A percentile compares a stretch with the other conserved stretches of the same genome.
Conservation (phyloP, 2,329 filamentous ascomycete genomes). For the Aureobasidium musti region DNA sequence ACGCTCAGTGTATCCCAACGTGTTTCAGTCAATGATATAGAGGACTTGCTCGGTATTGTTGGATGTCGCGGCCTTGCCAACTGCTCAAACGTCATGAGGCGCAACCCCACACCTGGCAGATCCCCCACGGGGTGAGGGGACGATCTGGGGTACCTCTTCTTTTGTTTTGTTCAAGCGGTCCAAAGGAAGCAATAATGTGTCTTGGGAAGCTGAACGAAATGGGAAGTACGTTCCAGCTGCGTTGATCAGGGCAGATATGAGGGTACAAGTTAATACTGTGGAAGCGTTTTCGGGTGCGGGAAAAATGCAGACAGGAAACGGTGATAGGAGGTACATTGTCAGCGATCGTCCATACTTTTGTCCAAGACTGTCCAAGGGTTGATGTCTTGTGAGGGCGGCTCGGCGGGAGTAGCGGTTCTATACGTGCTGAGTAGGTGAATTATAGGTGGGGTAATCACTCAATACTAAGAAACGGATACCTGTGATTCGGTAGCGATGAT, state of each 20-base stretch:
- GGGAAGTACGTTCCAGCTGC: not conserved
- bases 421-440: not conserved
- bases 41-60: no score
- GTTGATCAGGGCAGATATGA: not conserved
- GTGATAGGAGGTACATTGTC: not conserved
- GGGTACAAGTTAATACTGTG: no score
- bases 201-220: not conserved
- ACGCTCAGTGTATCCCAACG: no score
- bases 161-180: not conserved
- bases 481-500: not conserved
- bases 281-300: not conserved
- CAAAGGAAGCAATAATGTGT: not conserved
- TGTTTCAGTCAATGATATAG: no score
- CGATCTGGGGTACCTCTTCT: not conserved
- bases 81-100: slow-evolving; percentile 4
- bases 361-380: slow-evolving; percentile 1
- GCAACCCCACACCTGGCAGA: not conserved
- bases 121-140: not conserved
- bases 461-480: not conserved
- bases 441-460: slow-evolving; percentile 2
- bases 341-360: not conserved
- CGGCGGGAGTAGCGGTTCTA: slow-evolving; percentile 10
- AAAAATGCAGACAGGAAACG: slow-evolving; percentile 1
- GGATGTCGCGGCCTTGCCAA: no score
- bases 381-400: slow-evolving; percentile 13